These are phyloP conservation scores for Rubia tinctorum DNA, from an alignment of 305 asterid species.

Conservation along the genomic window DNA sequence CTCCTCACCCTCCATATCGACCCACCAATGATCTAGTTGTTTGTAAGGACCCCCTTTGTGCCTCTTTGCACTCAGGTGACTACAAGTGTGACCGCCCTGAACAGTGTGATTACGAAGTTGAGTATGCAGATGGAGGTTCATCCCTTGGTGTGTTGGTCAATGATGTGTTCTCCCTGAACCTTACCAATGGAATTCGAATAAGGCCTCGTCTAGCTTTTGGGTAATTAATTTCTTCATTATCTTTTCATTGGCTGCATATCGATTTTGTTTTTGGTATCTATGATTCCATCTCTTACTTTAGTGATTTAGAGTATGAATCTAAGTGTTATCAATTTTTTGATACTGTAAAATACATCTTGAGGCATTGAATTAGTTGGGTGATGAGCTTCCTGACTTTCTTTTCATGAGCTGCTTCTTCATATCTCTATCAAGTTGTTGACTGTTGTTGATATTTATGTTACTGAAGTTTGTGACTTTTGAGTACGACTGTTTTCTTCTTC, in stretches of 20 bases:
- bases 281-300: not conserved
- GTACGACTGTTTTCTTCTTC: not conserved
- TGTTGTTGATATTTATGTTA: not conserved
- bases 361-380: slow-evolving; percentile 57
- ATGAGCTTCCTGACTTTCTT: slow-evolving; percentile 17
- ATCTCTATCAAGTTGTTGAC: not conserved
- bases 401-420: slow-evolving; percentile 1
- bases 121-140: slow-evolving; percentile 98
- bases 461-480: slow-evolving; percentile 5
- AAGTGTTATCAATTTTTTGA: not conserved
- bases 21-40: slow-evolving; percentile 84
- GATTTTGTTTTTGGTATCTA: not conserved
- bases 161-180: slow-evolving; percentile 58
- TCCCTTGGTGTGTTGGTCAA: slow-evolving; percentile 91
- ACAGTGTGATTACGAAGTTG: slow-evolving; percentile 94
- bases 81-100: slow-evolving; percentile 67
- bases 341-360: not conserved
- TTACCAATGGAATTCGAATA: slow-evolving; percentile 55
- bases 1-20: slow-evolving; percentile 83
- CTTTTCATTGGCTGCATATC: slow-evolving; percentile 1
- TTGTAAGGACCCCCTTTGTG: slow-evolving; percentile 86
- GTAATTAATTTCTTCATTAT: slow-evolving; percentile 34
- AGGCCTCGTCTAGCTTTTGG: slow-evolving; percentile 79
- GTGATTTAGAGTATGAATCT: not conserved
- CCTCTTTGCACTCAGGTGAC: slow-evolving; percentile 69